Evolutionary conservation across 768 basidiomycete species (phyloP).

Genomic region (Pluteus cervinus): DNA sequence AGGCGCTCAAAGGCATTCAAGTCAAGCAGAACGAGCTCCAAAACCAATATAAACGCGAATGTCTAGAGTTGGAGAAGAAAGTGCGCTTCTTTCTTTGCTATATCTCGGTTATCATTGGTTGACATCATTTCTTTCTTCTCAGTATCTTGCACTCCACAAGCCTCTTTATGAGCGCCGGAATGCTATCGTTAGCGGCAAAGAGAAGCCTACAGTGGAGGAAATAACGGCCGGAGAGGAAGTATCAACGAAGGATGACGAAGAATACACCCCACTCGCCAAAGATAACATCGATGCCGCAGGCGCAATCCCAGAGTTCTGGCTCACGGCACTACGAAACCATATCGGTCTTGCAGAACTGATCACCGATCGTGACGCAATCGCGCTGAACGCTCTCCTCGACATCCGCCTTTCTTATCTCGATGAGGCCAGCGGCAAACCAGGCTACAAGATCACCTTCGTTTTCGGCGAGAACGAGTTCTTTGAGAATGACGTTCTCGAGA

Average conservation of each 20-base stretch:
- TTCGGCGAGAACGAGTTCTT: conserved; percentile 87
- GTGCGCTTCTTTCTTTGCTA: conserved; percentile 33
- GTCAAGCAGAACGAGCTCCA: conserved; percentile 87
- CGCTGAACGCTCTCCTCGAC: conserved; percentile 79
- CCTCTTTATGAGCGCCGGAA: conserved; percentile 86
- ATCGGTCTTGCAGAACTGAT: conserved; percentile 80
- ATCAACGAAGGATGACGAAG: conserved; percentile 69
- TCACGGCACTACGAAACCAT: conserved; percentile 93
- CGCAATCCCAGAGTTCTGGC: conserved; percentile 95
- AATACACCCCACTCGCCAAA: conserved; percentile 56
- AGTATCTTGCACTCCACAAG: conserved; percentile 73
- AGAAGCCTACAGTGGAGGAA: conserved; percentile 73
- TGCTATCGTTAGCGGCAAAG: conserved; percentile 76
- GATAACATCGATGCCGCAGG: conserved; percentile 35
- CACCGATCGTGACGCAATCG: conserved; percentile 86
- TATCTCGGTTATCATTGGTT: conserved; percentile 1
- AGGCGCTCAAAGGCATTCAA: conserved; percentile 93
- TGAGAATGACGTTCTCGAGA: conserved; percentile 74
- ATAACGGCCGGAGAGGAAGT: conserved; percentile 73
- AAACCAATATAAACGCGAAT: conserved; percentile 91
- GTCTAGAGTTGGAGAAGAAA: conserved; percentile 94
- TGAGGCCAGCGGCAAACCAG: conserved; percentile 63
- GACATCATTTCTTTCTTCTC: conserved; percentile 7
- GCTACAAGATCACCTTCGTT: conserved; percentile 85
- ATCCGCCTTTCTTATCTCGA: conserved; percentile 74